These are phyloP conservation scores for Halteria grandinella DNA, from an alignment of 73 alveolate species.

Conservation along the genomic window DNA sequence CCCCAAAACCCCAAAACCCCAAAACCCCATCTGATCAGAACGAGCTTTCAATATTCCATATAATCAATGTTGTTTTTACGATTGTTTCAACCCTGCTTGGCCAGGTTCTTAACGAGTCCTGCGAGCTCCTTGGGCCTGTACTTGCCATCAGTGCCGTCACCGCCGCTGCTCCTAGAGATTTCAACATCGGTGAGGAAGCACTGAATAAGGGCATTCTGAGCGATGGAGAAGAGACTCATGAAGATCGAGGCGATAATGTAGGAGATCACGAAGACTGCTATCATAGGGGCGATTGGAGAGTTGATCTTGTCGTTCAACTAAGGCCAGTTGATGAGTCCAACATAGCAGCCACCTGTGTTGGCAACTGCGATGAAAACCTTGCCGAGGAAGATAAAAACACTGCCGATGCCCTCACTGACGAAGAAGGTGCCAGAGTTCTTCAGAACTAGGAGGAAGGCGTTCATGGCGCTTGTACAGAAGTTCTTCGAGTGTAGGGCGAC, in stretches of 20 bases:
- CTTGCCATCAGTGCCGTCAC: slow-evolving; percentile 6
- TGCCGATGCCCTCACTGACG: slow-evolving; percentile 86
- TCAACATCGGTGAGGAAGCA: slow-evolving; percentile 95
- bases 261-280: slow-evolving; percentile 76
- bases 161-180: slow-evolving; percentile 45
- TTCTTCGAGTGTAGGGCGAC: slow-evolving; percentile 83
- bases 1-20: no score
- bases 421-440: slow-evolving; percentile 91
- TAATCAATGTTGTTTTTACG: no score
- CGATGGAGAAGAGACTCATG: slow-evolving; percentile 86
- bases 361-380: slow-evolving; percentile 75
- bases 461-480: slow-evolving; percentile 93
- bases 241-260: slow-evolving; percentile 83
- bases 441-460: slow-evolving; percentile 85
- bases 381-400: slow-evolving; percentile 87
- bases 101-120: not conserved
- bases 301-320: slow-evolving; percentile 74
- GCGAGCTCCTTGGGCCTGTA: slow-evolving; percentile 38
- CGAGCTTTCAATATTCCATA: no score
- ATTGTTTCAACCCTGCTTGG: not conserved
- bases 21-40: no score
- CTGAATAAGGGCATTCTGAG: slow-evolving; percentile 89
- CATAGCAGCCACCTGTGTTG: slow-evolving; percentile 81
- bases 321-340: slow-evolving; percentile 71
- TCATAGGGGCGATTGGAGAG: slow-evolving; percentile 86